Evolutionary conservation across 106 monocot species (phyloP).

Genomic region (Dendrobium nobile): DNA sequence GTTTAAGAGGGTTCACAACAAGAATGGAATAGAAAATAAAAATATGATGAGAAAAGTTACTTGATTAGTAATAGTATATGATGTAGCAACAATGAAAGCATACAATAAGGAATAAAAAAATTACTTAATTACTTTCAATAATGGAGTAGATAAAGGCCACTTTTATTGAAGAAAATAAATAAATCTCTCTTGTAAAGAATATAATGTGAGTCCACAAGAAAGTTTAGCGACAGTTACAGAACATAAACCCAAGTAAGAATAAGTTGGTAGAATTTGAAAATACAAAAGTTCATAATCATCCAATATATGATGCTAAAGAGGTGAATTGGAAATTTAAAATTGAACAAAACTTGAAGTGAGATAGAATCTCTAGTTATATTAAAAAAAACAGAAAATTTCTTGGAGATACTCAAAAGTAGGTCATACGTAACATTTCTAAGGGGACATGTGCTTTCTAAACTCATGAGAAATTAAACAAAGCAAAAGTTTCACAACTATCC

Average conservation of each 20-base stretch:
- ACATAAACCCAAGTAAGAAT: neutral
- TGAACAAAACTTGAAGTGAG: neutral
- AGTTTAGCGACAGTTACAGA: neutral
- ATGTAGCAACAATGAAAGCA: neutral
- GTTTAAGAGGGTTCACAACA: neutral
- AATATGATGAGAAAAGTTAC: neutral
- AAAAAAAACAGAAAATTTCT: neutral
- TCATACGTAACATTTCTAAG: neutral
- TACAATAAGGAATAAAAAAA: neutral
- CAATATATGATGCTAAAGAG: neutral
- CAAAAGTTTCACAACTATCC: neutral
- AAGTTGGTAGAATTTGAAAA: neutral
- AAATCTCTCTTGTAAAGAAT: neutral
- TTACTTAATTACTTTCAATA: too few relatives aligned
- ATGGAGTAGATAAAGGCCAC: neutral
- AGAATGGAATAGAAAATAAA: neutral
- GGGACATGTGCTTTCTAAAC: neutral
- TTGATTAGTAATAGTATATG: neutral
- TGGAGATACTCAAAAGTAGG: neutral
- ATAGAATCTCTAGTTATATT: neutral
- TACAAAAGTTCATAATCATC: neutral
- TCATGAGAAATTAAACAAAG: neutral
- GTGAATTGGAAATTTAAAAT: neutral
- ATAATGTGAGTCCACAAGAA: neutral
- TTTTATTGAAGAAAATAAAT: neutral